phyloP scores from a whole-genome alignment of 1,284 basidiomycete genomes.

The Ceraceosorus bombacis region DNA sequence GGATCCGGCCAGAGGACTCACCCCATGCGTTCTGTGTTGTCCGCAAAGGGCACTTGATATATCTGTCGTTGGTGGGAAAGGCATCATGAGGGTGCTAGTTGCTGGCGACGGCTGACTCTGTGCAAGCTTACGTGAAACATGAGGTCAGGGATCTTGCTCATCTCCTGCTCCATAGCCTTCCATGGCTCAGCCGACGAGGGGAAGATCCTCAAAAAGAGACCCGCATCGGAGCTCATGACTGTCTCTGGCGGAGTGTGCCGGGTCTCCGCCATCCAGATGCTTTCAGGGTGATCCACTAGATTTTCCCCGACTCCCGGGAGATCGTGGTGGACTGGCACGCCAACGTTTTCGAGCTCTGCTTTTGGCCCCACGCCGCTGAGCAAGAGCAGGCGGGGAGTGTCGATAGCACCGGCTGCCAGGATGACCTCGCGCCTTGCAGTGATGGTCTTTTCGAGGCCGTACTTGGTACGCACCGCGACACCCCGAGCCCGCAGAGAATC shows the following conservation, averaged over 20 bases:
- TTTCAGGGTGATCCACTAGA: constrained; percentile 54
- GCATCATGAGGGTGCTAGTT: constrained; percentile 22
- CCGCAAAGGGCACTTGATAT: constrained; percentile 46
- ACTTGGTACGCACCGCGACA: constrained; percentile 35
- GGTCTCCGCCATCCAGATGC: constrained; percentile 47
- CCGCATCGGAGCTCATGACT: constrained; percentile 49
- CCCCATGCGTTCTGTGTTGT: constrained; percentile 34
- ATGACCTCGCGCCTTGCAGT: constrained; percentile 44
- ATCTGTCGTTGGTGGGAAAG: constrained; percentile 29
- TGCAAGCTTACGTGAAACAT: constrained; percentile 45
- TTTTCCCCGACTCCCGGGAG: constrained; percentile 56
- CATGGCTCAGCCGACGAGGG: constrained; percentile 29
- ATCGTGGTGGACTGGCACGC: constrained; percentile 50
- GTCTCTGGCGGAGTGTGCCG: constrained; percentile 45
- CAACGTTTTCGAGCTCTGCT: constrained; percentile 50
- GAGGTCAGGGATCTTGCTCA: constrained; percentile 45
- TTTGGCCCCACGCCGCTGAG: constrained; percentile 55
- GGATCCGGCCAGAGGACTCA: constrained; percentile 13
- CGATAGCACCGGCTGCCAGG: constrained; percentile 49
- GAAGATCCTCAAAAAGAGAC: constrained; percentile 44
- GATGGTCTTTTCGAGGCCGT: constrained; percentile 35
- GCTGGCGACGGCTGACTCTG: constrained; percentile 20
- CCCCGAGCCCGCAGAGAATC: constrained; percentile 30
- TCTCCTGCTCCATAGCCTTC: constrained; percentile 6
- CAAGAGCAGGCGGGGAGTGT: constrained; percentile 54